phyloP scores from a whole-genome alignment of 1,284 basidiomycete species.

The Rhodotorula sp. region DNA sequence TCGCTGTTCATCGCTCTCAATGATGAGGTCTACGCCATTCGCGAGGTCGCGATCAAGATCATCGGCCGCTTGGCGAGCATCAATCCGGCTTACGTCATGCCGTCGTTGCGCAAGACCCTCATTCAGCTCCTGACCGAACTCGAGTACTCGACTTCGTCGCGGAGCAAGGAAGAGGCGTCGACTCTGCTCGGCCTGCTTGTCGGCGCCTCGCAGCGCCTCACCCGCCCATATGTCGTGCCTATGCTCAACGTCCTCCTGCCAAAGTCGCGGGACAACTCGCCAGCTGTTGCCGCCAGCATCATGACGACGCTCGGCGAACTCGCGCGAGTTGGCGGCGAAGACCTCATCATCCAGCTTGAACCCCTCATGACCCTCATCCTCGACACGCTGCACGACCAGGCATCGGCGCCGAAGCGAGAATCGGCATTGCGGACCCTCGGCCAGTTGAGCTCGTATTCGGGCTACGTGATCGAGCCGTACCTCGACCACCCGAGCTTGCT shows the following conservation, averaged over 20 bases:
- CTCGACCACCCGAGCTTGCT: constrained; percentile 87
- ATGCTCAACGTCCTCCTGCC: constrained; percentile 88
- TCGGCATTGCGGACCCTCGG: constrained; percentile 92
- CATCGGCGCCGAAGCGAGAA: constrained; percentile 76
- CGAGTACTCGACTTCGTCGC: constrained; percentile 90
- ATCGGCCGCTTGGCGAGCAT: constrained; percentile 93
- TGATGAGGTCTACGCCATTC: constrained; percentile 93
- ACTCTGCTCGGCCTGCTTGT: constrained; percentile 81
- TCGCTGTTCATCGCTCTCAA: constrained; percentile 97
- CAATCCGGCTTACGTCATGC: constrained; percentile 99
- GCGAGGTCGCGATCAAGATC: constrained; percentile 82
- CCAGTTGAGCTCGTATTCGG: constrained; percentile 92
- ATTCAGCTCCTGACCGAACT: constrained; percentile 96
- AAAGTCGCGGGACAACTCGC: constrained; percentile 79
- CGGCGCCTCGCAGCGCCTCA: constrained; percentile 84
- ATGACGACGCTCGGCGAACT: constrained; percentile 94
- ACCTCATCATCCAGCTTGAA: constrained; percentile 76
- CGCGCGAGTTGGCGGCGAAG: constrained; percentile 89
- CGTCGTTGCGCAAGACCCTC: constrained; percentile 88
- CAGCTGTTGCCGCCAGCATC: constrained; percentile 87
- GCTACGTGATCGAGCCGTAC: constrained; percentile 88
- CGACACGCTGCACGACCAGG: constrained; percentile 79
- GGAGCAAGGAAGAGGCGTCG: constrained; percentile 82
- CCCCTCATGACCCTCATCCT: constrained; percentile 89
- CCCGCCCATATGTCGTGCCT: constrained; percentile 95